These are phyloP conservation scores for Hirsutella thompsonii DNA, from an alignment of 2,329 filamentous ascomycete species.

Conservation along the genomic window DNA sequence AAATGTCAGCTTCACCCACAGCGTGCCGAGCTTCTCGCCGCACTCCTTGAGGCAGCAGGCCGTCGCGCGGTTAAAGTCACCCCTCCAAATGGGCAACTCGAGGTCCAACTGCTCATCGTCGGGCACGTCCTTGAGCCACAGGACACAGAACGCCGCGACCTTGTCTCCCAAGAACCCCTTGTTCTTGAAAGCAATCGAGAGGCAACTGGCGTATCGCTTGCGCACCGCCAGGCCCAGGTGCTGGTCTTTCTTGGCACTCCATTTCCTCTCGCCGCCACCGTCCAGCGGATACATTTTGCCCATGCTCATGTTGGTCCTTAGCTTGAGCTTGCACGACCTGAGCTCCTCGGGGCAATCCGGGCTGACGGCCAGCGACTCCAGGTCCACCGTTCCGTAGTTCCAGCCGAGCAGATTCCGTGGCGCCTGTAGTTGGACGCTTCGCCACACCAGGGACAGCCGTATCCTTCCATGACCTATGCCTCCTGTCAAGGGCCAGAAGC, in stretches of 20 bases:
- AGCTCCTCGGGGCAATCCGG: slow-evolving; percentile 34
- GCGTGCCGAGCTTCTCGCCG: slow-evolving; percentile 32
- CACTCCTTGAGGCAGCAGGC: slow-evolving; percentile 27
- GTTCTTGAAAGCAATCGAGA: slow-evolving; percentile 42
- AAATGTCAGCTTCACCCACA: slow-evolving; percentile 25
- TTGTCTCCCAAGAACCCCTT: slow-evolving; percentile 33
- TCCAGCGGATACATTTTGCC: slow-evolving; percentile 42
- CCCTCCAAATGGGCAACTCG: slow-evolving; percentile 52
- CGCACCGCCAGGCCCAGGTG: slow-evolving; percentile 39
- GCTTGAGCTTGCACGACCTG: slow-evolving; percentile 39
- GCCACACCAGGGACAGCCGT: slow-evolving; percentile 60
- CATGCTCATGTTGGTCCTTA: slow-evolving; percentile 42
- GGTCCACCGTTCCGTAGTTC: slow-evolving; percentile 58
- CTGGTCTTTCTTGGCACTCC: slow-evolving; percentile 35
- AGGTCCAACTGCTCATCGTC: slow-evolving; percentile 53
- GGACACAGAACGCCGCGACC: slow-evolving; percentile 46
- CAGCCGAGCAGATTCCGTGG: slow-evolving; percentile 49
- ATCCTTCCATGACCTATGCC: slow-evolving; percentile 61
- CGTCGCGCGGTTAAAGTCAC: slow-evolving; percentile 34
- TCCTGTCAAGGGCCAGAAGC: slow-evolving; percentile 53
- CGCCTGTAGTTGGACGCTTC: slow-evolving; percentile 51
- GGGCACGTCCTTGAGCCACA: slow-evolving; percentile 57
- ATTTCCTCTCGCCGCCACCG: slow-evolving; percentile 31
- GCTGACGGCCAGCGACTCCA: slow-evolving; percentile 35
- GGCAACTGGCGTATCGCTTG: slow-evolving; percentile 40